Percentiles rank a stretch among this genome's conserved stretches.
Conservation (phyloP, 148 eudicot genomes). For the Vaccinium vitisidaea region DNA sequence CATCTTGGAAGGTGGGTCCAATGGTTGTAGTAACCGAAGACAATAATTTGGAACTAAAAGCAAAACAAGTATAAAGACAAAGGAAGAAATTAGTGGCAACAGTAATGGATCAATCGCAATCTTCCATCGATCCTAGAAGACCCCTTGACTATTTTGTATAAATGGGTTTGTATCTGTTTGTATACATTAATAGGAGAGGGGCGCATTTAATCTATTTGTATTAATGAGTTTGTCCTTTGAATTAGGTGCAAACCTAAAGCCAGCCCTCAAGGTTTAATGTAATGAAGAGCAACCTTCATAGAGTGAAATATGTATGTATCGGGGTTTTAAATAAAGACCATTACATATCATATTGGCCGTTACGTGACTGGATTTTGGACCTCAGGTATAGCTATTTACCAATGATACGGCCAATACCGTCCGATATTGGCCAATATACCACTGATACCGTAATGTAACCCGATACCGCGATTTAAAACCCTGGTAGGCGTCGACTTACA, state of each 20-base stretch:
- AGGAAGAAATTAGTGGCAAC: background rate
- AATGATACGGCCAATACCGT: too few species aligned
- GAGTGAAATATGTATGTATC: slow-evolving; percentile 38
- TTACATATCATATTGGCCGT: too few species aligned
- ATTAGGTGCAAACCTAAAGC: slow-evolving; percentile 43
- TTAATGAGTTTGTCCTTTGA: slow-evolving; percentile 24
- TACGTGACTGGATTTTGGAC: too few species aligned
- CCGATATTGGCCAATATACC: too few species aligned
- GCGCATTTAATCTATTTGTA: background rate
- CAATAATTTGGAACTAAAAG: background rate
- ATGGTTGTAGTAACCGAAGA: background rate
- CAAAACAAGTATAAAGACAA: background rate
- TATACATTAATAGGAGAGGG: too few species aligned
- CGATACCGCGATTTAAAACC: too few species aligned
- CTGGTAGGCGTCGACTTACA: slow-evolving; percentile 20
- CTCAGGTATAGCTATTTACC: too few species aligned
- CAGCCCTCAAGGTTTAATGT: slow-evolving; percentile 47
- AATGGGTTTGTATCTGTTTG: too few species aligned
- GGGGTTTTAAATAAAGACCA: too few species aligned
- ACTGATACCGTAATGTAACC: too few species aligned
- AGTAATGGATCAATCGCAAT: slow-evolving; percentile 23
- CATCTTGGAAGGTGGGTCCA: background rate
- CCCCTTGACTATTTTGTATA: too few species aligned
- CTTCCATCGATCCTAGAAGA: background rate
- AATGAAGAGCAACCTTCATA: slow-evolving; percentile 45